Evolutionary conservation across 371 early-diverging fungal genomes (phyloP).

Genomic region (Blastocladiella emersonii): DNA sequence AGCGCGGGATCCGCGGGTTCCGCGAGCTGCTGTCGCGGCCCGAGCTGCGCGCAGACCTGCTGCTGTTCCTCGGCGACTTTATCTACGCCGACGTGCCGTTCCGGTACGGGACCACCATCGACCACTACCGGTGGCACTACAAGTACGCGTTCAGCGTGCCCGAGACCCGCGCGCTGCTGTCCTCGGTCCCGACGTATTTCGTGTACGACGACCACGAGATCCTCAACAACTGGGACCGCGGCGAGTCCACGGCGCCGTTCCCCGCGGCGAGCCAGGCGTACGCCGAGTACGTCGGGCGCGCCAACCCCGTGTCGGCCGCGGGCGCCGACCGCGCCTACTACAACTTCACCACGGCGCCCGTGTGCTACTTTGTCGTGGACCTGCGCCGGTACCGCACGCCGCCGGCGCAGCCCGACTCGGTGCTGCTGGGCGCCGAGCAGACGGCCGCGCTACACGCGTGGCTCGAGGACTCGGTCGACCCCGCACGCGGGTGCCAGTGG

Average conservation of each 20-base stretch:
- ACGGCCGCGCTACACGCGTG: constrained; percentile 17
- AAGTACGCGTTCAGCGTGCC: constrained; percentile 23
- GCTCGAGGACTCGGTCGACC: constrained; percentile 9
- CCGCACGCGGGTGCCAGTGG: constrained; percentile 24
- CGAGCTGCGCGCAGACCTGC: background rate
- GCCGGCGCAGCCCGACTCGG: constrained; percentile 10
- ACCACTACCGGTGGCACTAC: constrained; percentile 27
- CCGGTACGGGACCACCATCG: constrained; percentile 18
- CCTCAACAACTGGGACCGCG: constrained; percentile 28
- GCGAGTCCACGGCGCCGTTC: constrained; percentile 17
- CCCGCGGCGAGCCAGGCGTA: constrained; percentile 22
- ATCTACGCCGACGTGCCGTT: constrained; percentile 30
- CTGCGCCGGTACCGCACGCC: constrained; percentile 27
- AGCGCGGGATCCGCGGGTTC: background rate
- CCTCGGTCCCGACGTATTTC: constrained; percentile 21
- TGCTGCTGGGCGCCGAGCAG: constrained; percentile 25
- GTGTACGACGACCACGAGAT: constrained; percentile 34
- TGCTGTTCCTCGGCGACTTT: constrained; percentile 22
- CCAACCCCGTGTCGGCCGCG: constrained; percentile 12
- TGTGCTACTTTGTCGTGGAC: constrained; percentile 17
- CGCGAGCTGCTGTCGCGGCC: background rate
- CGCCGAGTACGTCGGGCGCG: constrained; percentile 26
- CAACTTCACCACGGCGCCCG: background rate
- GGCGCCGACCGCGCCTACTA: background rate
- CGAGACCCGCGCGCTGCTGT: constrained; percentile 16